Base-by-base conservation (phyloP, 139 green algal species). In the Tetradesmus lagerheimii region DNA sequence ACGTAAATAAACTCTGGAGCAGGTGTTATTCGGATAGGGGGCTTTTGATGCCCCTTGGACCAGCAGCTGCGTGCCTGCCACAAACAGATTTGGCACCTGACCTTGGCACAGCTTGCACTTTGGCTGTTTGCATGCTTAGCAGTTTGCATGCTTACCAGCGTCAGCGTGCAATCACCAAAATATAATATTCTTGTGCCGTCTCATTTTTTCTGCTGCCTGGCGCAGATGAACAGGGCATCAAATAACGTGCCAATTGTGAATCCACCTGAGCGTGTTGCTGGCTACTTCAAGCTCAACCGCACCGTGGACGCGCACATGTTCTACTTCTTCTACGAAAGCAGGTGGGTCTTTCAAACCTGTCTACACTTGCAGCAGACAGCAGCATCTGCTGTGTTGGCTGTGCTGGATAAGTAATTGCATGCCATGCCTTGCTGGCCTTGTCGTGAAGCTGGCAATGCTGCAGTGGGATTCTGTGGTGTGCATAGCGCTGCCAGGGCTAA, bases 291-390 rank as follows among this genome's bases (percentile, higher is more conserved):
- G 80, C 93, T 98, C 0, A 94, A 96, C 85, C 86, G 93, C 45
- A 95, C 90, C 1, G 45, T 91, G 23, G 89, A 92, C 41, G 89
- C 88, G 16, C 81, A 91, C 43, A 89, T 99, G 95, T 99, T 99
- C 83, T 99, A 98, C 91, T 97, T 98, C 50, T 98, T 92, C 85
- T 99, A 98, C 85, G 89, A 97, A 75, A 93, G 92, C 27, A 84
- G 96, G 18, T 79, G 79, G 12, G 53, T 3, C 14, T 5, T 50
- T 50, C 43, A 50, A 9, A 66, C 6, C 53, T 66, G n/a, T n/a
- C n/a, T n/a, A n/a, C n/a, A n/a, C n/a, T n/a, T n/a, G n/a, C n/a
- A n/a, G 53, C 53, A 6, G 53, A 5, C 57, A 71, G 4, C 4
- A 71, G 25, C 3, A 15, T 25, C 4, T 66, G 14, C 4, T 27